A percentile compares a stretch with the other conserved stretches of the same genome.
These are phyloP conservation scores for Leishmania major DNA, from an alignment of 208 protist species.

Conservation along the genomic window DNA sequence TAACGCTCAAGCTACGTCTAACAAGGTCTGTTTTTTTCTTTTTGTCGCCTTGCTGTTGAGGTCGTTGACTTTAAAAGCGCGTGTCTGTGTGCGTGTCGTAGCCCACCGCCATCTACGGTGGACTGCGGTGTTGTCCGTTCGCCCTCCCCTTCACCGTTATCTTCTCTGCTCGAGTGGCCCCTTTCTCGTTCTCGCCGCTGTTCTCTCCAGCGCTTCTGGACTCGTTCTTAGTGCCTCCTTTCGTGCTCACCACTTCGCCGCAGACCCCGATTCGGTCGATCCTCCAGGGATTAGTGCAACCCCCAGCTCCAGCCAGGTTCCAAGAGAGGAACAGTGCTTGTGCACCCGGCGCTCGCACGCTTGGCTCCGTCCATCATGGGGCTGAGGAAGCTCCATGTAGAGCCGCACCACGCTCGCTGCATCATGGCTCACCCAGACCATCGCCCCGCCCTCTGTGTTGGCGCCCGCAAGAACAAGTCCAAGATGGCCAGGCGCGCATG, in stretches of 20 bases:
- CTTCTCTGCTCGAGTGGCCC: background rate
- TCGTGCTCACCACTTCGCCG: background rate
- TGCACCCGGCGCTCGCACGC: background rate
- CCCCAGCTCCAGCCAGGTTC: background rate
- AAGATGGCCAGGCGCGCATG: background rate
- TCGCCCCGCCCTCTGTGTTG: background rate
- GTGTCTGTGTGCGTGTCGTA: background rate
- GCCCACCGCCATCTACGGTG: background rate
- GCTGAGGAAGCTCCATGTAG: background rate
- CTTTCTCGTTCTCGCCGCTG: background rate
- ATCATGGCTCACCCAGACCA: background rate
- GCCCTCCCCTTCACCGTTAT: background rate
- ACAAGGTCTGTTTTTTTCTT: background rate
- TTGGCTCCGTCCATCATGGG: background rate
- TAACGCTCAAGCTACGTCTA: slow-evolving; percentile 5
- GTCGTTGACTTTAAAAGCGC: background rate
- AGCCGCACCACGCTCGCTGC: background rate
- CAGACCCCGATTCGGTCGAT: background rate
- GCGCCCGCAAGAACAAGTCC: background rate
- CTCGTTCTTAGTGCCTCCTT: background rate
- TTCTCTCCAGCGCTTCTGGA: background rate
- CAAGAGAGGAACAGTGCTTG: background rate
- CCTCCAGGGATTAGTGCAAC: background rate
- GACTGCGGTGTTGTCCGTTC: background rate
- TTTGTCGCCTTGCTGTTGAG: background rate